phyloP scores from a whole-genome alignment of 441 rosid genomes.

The Populus hybrid region DNA sequence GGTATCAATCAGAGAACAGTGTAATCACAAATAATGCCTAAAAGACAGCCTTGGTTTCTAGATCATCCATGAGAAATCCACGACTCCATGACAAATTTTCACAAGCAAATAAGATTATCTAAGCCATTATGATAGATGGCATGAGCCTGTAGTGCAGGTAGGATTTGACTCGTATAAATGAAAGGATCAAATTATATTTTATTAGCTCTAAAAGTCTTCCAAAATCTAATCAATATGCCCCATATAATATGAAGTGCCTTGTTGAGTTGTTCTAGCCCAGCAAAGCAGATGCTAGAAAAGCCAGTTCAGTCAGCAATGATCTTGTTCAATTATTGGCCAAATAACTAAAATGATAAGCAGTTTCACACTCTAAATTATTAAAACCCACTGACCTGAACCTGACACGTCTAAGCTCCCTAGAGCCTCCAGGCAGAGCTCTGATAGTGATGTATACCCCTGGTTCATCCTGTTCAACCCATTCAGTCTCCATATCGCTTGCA shows the following conservation, averaged over 20 bases:
- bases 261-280: neutral
- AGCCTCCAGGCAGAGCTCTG: slow-evolving; percentile 71
- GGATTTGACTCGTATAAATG: neutral
- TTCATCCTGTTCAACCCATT: slow-evolving; percentile 98
- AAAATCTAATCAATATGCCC: neutral
- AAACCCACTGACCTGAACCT: slow-evolving; percentile 74
- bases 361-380: neutral
- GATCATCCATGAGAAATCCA: neutral
- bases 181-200: neutral
- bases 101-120: neutral
- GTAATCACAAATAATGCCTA: neutral
- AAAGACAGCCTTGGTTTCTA: neutral
- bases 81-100: neutral
- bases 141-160: neutral
- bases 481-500: slow-evolving; percentile 77
- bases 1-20: neutral
- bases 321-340: neutral
- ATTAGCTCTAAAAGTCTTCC: neutral
- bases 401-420: slow-evolving; percentile 85
- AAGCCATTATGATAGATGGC: neutral
- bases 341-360: neutral
- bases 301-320: neutral
- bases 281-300: neutral
- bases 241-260: neutral
- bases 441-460: slow-evolving; percentile 91